Evolutionary conservation across 768 basidiomycete species (phyloP).

Genomic region (Suillus ampliporus): DNA sequence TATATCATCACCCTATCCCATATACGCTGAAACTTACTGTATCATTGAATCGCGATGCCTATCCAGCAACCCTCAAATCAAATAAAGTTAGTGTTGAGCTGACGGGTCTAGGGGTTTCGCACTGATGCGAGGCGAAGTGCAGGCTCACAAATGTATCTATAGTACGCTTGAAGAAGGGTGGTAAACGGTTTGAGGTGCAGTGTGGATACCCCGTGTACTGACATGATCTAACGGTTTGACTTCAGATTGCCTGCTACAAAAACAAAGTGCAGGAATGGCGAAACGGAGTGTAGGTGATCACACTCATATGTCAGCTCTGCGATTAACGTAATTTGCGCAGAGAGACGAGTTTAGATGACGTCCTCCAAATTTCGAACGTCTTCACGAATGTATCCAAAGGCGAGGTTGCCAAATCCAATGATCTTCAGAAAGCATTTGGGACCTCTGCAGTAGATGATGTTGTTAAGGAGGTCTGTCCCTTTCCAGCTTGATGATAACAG

Average conservation of each 20-base stretch:
- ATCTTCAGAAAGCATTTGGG: conserved; percentile 91
- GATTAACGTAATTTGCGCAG: conserved; percentile 42
- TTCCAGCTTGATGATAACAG: background rate
- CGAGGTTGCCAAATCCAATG: conserved; percentile 85
- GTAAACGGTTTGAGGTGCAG: conserved; percentile 92
- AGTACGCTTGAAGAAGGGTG: conserved; percentile 95
- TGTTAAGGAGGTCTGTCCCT: conserved; percentile 72
- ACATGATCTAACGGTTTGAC: background rate
- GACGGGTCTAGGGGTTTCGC: conserved; percentile 14
- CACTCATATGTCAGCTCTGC: background rate
- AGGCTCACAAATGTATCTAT: conserved; percentile 98
- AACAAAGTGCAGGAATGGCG: conserved; percentile 99
- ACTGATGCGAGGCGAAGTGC: conserved; percentile 17
- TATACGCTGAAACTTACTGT: conserved; percentile 3
- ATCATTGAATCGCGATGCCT: conserved; percentile 36
- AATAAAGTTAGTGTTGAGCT: conserved; percentile 65
- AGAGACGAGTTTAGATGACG: conserved; percentile 93
- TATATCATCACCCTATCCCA: background rate
- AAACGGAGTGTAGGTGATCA: conserved; percentile 74
- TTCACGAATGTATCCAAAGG: conserved; percentile 98
- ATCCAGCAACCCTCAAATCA: conserved; percentile 90
- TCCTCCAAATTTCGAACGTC: conserved; percentile 95
- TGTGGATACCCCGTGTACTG: background rate
- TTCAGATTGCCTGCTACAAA: conserved; percentile 96
- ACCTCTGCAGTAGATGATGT: conserved; percentile 73